These are phyloP conservation scores for Cruciata laevipes DNA, from an alignment of 257 asterid genomes.

Conservation along the genomic window DNA sequence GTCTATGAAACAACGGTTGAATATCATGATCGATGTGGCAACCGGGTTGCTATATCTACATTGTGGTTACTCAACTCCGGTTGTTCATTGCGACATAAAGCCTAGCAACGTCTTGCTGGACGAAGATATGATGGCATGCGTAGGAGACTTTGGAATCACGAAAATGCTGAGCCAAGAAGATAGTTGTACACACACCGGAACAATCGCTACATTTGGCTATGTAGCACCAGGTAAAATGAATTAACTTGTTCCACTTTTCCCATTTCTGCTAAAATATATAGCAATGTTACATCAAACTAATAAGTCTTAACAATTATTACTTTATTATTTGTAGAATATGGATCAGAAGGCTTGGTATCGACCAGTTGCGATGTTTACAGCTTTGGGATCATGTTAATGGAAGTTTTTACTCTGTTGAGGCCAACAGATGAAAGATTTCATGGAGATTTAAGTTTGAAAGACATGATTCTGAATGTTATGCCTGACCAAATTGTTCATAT, in stretches of 20 bases:
- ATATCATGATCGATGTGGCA: constrained; percentile 4
- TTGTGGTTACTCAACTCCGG: neutral
- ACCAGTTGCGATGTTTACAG: neutral
- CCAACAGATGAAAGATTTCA: neutral
- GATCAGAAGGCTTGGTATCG: neutral
- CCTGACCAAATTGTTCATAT: neutral
- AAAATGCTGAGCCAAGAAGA: neutral
- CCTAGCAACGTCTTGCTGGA: neutral
- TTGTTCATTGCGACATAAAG: neutral
- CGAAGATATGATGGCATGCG: neutral
- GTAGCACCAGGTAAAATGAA: too few species aligned
- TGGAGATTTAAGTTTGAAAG: neutral
- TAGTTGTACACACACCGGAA: neutral
- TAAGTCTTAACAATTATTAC: neutral
- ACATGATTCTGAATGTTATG: neutral
- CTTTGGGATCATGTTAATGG: constrained; percentile 2
- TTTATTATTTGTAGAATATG: neutral
- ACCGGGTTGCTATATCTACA: neutral
- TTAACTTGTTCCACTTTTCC: neutral
- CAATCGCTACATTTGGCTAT: neutral
- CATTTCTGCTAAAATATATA: too few species aligned
- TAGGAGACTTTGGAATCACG: neutral
- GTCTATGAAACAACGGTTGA: neutral
- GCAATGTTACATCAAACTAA: neutral
- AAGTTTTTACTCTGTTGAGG: neutral